Base-by-base conservation (phyloP, 148 eudicot genomes). In the Pouteria glomerata region DNA sequence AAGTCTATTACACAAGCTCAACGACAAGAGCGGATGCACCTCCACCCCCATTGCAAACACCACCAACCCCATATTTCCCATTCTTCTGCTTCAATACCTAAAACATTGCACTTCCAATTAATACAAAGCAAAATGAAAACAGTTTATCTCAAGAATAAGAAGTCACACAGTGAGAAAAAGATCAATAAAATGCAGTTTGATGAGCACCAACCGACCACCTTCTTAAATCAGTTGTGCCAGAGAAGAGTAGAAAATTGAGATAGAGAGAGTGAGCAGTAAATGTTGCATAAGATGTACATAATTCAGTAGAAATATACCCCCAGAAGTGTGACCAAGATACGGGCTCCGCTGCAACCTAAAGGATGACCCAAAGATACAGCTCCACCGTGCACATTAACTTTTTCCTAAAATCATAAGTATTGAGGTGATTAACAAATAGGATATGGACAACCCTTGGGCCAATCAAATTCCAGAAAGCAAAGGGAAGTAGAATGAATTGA, bases 301-400 rank as follows among this genome's bases (percentile, higher is more conserved):
- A 47, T 18, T 23, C 1, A 18, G 57, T 51, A 53, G 56, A 63
- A 26, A 64, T 71, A 72, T 90, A 95, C 98, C 90, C 98, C 98
- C 79, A 95, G 70, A 66, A 95, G 97, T 23, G 98, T 89, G 73
- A 90, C 93, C 72, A 91, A 73, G 71, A 95, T 91, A 79, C 98
- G 97, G 68, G 98, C 98, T 71, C 98, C 98, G 78, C 98, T 95
- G 83, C 98, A 91, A 70, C 98, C 98, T 27, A 95, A 93, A 85
- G 98, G 98, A 80, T 95, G 98, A 35, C 98, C 98, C 82, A 95
- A 76, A 33, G 98, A 89, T 47, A 95, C 98, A 69, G 97, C 98
- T 81, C 98, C 98, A 66, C 98, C 98, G 73, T 95, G 91, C 67
- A 91, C 87, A 64, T 95, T 95, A 57, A 95, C 87, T 81, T 86